Evolutionary conservation across 805 yeast species (phyloP).

Genomic region (Candida manassasensis): DNA sequence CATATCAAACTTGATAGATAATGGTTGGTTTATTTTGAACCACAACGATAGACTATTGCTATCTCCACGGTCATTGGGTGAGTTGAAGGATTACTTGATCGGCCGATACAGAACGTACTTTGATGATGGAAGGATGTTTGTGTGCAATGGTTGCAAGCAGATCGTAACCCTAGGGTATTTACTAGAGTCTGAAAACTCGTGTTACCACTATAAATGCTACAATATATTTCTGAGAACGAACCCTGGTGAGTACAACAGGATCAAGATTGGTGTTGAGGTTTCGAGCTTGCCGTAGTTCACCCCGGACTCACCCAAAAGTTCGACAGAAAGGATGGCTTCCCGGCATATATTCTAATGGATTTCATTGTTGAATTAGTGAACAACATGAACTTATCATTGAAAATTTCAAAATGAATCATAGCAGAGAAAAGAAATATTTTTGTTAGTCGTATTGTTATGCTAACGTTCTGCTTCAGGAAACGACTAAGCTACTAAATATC

Average conservation of each 20-base stretch:
- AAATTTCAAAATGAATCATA: too few species aligned
- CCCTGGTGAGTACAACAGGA: constrained; percentile 4
- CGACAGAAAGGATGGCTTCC: too few species aligned
- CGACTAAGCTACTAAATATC: too few species aligned
- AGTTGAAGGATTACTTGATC: constrained; percentile 40
- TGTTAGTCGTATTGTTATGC: too few species aligned
- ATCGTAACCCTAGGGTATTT: constrained; percentile 48
- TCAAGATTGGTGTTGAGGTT: constrained; percentile 9
- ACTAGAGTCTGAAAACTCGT: constrained; percentile 33
- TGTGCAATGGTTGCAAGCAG: constrained; percentile 49
- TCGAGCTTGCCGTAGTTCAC: too few species aligned
- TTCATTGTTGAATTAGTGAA: too few species aligned
- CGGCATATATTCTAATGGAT: too few species aligned
- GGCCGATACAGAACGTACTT: constrained; percentile 37
- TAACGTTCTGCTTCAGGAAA: too few species aligned
- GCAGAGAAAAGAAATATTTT: too few species aligned
- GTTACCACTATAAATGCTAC: constrained; percentile 49
- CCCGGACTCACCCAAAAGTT: too few species aligned
- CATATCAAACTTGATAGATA: constrained; percentile 37
- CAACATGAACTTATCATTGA: too few species aligned
- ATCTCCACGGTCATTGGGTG: constrained; percentile 43
- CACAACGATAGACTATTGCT: constrained; percentile 26
- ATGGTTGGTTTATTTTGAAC: constrained; percentile 49
- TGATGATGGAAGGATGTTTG: constrained; percentile 32
- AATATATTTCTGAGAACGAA: constrained; percentile 33